Evolutionary conservation across 768 basidiomycete species (phyloP).

Genomic region (Tephrocybe sp.): DNA sequence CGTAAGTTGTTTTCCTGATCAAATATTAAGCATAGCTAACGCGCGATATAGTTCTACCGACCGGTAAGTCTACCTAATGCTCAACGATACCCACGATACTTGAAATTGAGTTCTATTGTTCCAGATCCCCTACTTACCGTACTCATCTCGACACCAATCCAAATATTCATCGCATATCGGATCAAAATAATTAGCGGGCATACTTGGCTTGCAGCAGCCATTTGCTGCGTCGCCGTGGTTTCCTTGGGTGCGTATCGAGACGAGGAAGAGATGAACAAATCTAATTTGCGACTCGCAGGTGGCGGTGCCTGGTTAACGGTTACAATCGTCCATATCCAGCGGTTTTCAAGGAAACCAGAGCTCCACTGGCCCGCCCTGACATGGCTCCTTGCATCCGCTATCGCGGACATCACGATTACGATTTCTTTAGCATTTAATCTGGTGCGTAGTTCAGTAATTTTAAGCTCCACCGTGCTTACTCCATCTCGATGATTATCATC

Average conservation of each 20-base stretch:
- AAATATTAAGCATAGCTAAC: background rate
- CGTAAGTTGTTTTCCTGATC: slow-evolving; percentile 24
- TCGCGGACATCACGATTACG: slow-evolving; percentile 43
- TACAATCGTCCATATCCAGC: slow-evolving; percentile 31
- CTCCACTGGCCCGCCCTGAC: slow-evolving; percentile 43
- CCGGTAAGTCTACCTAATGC: slow-evolving; percentile 7
- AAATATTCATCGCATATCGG: slow-evolving; percentile 46
- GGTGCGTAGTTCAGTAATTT: slow-evolving; percentile 32
- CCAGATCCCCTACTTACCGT: slow-evolving; percentile 29
- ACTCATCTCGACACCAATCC: slow-evolving; percentile 42
- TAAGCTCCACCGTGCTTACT: slow-evolving; percentile 1
- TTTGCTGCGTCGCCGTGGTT: slow-evolving; percentile 33
- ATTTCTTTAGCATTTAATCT: slow-evolving; percentile 35
- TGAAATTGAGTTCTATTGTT: background rate
- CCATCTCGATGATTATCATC: slow-evolving; percentile 10
- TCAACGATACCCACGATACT: no score
- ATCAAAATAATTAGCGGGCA: slow-evolving; percentile 41
- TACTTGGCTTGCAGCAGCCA: slow-evolving; percentile 30
- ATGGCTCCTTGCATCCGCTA: slow-evolving; percentile 44
- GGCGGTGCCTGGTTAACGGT: slow-evolving; percentile 44
- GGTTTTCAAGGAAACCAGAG: slow-evolving; percentile 41
- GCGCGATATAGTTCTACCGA: slow-evolving; percentile 22
- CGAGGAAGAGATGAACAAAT: background rate
- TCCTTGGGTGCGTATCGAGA: slow-evolving; percentile 34
- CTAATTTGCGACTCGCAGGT: slow-evolving; percentile 18